Conservation (phyloP, 2,329 filamentous ascomycete species). For the Ophiostoma sp. region DNA sequence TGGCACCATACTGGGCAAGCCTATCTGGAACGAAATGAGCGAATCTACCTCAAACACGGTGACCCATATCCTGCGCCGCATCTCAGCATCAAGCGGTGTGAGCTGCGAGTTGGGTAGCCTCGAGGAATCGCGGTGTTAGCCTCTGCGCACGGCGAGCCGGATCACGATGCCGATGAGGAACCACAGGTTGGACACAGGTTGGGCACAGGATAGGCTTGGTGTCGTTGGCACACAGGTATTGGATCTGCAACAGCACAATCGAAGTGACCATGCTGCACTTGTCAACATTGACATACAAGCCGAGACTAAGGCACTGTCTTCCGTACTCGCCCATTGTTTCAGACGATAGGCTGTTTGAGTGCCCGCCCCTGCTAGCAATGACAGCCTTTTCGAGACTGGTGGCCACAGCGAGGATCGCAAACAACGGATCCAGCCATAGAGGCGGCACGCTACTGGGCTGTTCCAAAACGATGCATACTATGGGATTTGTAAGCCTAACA, state of each 20-base stretch:
- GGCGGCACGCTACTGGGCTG: not conserved
- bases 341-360: not conserved
- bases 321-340: not conserved
- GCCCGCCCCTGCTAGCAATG: not conserved
- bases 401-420: not conserved
- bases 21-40: slow-evolving; percentile 43
- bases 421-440: not conserved
- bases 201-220: slow-evolving; percentile 35
- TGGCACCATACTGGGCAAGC: slow-evolving; percentile 44
- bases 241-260: slow-evolving; percentile 33
- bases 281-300: slow-evolving; percentile 34
- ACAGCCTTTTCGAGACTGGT: not conserved
- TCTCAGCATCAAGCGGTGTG: slow-evolving; percentile 38
- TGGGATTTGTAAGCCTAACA: not conserved
- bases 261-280: slow-evolving; percentile 37
- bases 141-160: slow-evolving; percentile 38
- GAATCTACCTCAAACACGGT: slow-evolving; percentile 41
- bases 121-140: slow-evolving; percentile 39
- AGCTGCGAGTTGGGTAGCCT: slow-evolving; percentile 27
- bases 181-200: slow-evolving; percentile 40
- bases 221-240: slow-evolving; percentile 26
- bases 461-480: not conserved
- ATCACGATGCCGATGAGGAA: slow-evolving; percentile 38
- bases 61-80: slow-evolving; percentile 39
- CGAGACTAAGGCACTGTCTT: slow-evolving; percentile 29